Base-by-base conservation (phyloP, 306 rosid genomes). In the Prunus salicina region DNA sequence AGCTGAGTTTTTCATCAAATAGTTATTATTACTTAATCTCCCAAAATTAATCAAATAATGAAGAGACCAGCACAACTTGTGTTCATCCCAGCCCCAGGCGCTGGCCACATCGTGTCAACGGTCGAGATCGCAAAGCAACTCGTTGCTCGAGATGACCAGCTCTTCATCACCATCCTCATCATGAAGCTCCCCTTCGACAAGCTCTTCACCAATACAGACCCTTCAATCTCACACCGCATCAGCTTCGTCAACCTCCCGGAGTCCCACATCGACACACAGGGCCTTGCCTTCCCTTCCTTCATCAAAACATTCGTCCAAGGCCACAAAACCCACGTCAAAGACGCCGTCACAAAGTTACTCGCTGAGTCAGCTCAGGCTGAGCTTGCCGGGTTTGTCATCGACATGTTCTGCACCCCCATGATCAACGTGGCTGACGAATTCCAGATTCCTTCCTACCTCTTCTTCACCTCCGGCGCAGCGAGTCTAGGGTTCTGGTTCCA, bases 41-140 rank as follows among this genome's bases (percentile, higher is more conserved):
- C 41, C 41, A 34, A 34, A 34, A 34, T 32, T 46, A 30, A 4
- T 27, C 25, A 2, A 10, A 69, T 14, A 55, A 72, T 79, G 76
- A 73, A 82, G 69, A 58, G 51, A 28, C 71, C 83, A 30, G 72
- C 83, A 24, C 81, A 79, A 56, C 22, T 91, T 5, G 87, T 89
- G 64, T 80, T 89, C 67, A 77, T 89, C 27, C 93, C 88, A 3
- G 3, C 3, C 45, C 85, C 88, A 0, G 90, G 81, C 1, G 28
- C 22, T 0, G 83, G 97, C 53, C 95, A 89, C 76, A 61, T 88
- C 1, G 70, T n/a, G 0, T 64, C 95, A 15, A 50, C 74, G 2
- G 63, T 85, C 0, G 89, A 89, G 84, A 75, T 91, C 5, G 89
- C 90, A 0, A 89, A 89, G 75, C 83, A 79, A 64, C 88, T 89